Conservation (phyloP, 106 monocot species). For the Agapanthus africanus region DNA sequence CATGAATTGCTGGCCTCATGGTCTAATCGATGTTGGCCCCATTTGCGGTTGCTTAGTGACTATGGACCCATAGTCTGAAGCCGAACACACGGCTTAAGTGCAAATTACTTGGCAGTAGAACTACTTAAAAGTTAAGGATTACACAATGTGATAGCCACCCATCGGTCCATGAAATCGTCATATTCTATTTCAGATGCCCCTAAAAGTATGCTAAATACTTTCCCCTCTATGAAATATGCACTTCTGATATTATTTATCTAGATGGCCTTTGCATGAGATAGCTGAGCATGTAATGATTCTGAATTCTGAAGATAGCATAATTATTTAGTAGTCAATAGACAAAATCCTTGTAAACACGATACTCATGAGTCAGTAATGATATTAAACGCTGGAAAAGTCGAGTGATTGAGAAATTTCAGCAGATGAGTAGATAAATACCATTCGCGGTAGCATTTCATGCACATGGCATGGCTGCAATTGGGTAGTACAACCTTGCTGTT, state of each 20-base stretch:
- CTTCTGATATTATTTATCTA: not conserved
- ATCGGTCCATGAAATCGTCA: no score
- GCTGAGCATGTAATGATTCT: not conserved
- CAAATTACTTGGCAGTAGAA: no score
- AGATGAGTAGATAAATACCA: conserved; percentile 33
- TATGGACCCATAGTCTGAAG: no score
- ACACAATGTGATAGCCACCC: no score
- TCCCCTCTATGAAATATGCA: not conserved
- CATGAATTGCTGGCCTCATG: no score
- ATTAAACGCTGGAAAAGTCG: not conserved
- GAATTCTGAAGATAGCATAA: not conserved
- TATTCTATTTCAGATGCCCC: no score
- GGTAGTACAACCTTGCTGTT: conserved; percentile 87
- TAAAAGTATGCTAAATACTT: no score
- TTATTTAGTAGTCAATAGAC: not conserved
- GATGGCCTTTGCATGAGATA: not conserved
- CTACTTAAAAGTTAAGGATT: no score
- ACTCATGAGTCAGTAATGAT: not conserved
- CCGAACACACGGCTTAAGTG: no score
- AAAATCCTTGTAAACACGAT: not conserved
- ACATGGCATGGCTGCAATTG: conserved; percentile 76
- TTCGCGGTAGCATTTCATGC: conserved; percentile 81
- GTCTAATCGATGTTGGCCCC: no score
- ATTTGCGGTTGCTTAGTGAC: no score
- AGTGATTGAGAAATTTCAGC: not conserved